phyloP scores from a whole-genome alignment of 192 early-diverging fungal genomes.

The Coemansia sp. region DNA sequence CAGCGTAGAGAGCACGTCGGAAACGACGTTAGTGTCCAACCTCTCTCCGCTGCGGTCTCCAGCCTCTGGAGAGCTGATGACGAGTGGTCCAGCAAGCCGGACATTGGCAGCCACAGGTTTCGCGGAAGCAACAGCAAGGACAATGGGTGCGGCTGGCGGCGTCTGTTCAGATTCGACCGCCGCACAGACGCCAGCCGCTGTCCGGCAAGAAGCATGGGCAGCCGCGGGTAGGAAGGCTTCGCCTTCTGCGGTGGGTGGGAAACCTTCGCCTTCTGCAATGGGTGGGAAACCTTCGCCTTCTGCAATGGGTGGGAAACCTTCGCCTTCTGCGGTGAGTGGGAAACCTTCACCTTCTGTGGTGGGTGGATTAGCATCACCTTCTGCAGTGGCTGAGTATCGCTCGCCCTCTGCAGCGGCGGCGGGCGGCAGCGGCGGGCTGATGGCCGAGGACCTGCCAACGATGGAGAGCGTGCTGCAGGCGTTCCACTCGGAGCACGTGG shows the following conservation, averaged over 20 bases:
- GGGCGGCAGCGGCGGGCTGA: too few relatives aligned
- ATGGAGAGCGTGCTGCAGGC: conserved; percentile 40
- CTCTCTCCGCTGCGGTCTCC: background rate
- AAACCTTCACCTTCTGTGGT: too few relatives aligned
- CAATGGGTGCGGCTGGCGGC: background rate
- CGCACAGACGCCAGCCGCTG: background rate
- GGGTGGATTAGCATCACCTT: too few relatives aligned
- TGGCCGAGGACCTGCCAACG: conserved; percentile 11
- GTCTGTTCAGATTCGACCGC: background rate
- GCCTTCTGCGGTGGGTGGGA: too few relatives aligned
- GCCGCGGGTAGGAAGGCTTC: too few relatives aligned
- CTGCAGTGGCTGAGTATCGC: too few relatives aligned
- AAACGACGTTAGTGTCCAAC: background rate
- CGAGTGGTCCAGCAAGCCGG: background rate
- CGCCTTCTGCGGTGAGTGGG: too few relatives aligned
- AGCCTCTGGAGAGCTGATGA: background rate
- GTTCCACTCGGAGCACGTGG: conserved; percentile 35
- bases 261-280: too few relatives aligned
- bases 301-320: too few relatives aligned
- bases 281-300: too few relatives aligned
- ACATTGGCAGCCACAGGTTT: background rate
- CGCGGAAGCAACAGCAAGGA: background rate
- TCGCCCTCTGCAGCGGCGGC: background rate
- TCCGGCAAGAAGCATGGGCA: too few relatives aligned
- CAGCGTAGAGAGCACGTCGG: background rate